Evolutionary conservation across 2,329 filamentous ascomycete species (phyloP).

Genomic region (Fusarium sp.): DNA sequence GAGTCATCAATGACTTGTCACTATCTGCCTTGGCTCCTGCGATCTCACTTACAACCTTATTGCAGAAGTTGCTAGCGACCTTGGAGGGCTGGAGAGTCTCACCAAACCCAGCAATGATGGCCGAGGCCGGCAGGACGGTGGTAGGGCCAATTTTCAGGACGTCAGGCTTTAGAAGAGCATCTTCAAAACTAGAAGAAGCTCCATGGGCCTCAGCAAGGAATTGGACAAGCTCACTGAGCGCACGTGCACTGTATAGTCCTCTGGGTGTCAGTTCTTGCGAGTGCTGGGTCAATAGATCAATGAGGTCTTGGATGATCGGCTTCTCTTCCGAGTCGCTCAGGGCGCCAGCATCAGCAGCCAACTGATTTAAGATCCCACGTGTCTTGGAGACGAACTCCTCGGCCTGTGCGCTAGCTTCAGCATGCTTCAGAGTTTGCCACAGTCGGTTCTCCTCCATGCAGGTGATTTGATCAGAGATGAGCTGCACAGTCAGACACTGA

Average conservation of each 20-base stretch:
- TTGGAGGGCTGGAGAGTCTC: constrained; percentile 61
- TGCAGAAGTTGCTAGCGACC: constrained; percentile 63
- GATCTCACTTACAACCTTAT: constrained; percentile 69
- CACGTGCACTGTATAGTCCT: constrained; percentile 63
- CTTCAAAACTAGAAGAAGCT: constrained; percentile 56
- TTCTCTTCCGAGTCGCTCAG: constrained; percentile 53
- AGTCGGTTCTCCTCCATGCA: constrained; percentile 55
- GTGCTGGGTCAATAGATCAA: constrained; percentile 57
- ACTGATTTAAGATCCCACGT: constrained; percentile 49
- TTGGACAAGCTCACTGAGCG: constrained; percentile 61
- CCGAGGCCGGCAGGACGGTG: constrained; percentile 60
- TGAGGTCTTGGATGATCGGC: constrained; percentile 54
- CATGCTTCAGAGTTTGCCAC: constrained; percentile 55
- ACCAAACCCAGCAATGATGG: constrained; percentile 62
- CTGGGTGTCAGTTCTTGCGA: constrained; percentile 54
- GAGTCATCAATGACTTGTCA: constrained; percentile 57
- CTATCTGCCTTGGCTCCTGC: constrained; percentile 57
- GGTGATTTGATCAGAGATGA: constrained; percentile 65
- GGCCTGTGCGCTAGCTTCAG: constrained; percentile 51
- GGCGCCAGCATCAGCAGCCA: constrained; percentile 46
- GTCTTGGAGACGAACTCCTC: constrained; percentile 56
- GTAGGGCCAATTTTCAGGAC: constrained; percentile 58
- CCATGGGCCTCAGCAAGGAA: constrained; percentile 59
- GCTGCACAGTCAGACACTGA: constrained; percentile 60
- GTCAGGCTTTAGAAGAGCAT: constrained; percentile 57